Evolutionary conservation across 768 basidiomycete genomes (phyloP), one percentile per base, ranked within the genome.

Genomic region (Lactifluus pinguis): DNA sequence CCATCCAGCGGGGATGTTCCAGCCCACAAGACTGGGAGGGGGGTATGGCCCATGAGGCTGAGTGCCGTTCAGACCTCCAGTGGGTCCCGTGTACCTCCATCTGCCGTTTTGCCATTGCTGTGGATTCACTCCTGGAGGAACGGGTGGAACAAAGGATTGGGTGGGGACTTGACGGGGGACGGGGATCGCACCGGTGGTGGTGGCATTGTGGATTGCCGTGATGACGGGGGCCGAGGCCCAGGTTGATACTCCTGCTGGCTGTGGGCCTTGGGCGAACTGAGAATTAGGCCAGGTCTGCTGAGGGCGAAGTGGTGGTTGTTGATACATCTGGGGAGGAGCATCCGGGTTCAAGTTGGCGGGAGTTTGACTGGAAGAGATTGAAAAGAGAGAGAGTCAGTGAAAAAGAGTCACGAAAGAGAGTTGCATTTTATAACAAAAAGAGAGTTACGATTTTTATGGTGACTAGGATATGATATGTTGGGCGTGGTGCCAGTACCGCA

Each of bases 41-140:
- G 42, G 59, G n/a, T 54, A 59, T 19, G 57, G 45, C 6, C 49
- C 59, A 8, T 39, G 53, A 8, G 51, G 49, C 13, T 58, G 52
- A 21, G 63, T 55, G 17, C 17, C 34, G 52, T 13, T 21, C 53
- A 44, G 45, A n/a, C 39, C 48, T 13, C 42, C 57, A 6, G 36
- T 5, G 19, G 52, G 57, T 1, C 34, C 57, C 34, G 57, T 66
- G 45, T 59, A 66, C 39, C 48, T 51, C 65, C 65, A 66, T n/a
- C 63, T 55, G 59, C 65, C 65, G 34, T 59, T 65, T 60, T 58
- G 60, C 65, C 65, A 66, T n/a, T 57, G 54, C 21, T 61, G 63
- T 25, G 50, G 63, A 61, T 66, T 65, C 13, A 66, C 65, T 25
- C 65, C 65, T 1, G 64, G 63, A 1, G 65, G 65, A 15, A 42